phyloP scores from a whole-genome alignment of 2,329 filamentous ascomycete genomes.

The Pestalotiopsis sp. region DNA sequence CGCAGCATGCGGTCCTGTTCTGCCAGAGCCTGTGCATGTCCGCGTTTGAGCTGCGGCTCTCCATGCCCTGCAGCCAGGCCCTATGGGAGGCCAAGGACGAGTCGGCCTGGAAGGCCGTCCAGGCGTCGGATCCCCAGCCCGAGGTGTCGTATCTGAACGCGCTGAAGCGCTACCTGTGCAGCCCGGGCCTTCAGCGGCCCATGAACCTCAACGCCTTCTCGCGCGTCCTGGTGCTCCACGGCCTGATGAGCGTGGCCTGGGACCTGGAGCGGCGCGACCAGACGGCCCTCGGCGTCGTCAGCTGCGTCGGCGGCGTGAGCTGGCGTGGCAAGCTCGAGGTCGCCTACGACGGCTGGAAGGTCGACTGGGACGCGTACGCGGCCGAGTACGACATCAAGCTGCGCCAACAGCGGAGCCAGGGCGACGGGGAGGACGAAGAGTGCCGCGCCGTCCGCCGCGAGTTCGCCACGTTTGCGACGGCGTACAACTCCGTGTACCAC shows the following conservation, averaged over 20 bases:
- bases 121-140: constrained; percentile 31
- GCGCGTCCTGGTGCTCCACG: constrained; percentile 56
- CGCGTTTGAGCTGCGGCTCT: constrained; percentile 59
- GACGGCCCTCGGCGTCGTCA: constrained; percentile 51
- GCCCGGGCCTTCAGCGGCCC: constrained; percentile 37
- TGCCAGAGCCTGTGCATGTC: constrained; percentile 69
- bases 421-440: constrained; percentile 22
- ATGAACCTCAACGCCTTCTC: constrained; percentile 50
- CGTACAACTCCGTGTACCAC: constrained; percentile 58
- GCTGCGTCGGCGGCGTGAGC: constrained; percentile 17
- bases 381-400: constrained; percentile 29
- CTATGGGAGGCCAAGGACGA: constrained; percentile 59
- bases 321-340: constrained; percentile 53
- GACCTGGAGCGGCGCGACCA: constrained; percentile 63
- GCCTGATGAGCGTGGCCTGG: constrained; percentile 62
- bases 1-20: constrained; percentile 63
- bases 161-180: constrained; percentile 54
- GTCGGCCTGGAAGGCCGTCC: constrained; percentile 47
- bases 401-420: constrained; percentile 14
- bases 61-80: constrained; percentile 53
- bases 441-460: constrained; percentile 26
- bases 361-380: constrained; percentile 56
- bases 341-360: constrained; percentile 59
- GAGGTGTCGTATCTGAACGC: constrained; percentile 45
- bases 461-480: constrained; percentile 47